These are phyloP conservation scores for Perilla frutescens DNA, from an alignment of 257 asterid species.

Conservation along the genomic window DNA sequence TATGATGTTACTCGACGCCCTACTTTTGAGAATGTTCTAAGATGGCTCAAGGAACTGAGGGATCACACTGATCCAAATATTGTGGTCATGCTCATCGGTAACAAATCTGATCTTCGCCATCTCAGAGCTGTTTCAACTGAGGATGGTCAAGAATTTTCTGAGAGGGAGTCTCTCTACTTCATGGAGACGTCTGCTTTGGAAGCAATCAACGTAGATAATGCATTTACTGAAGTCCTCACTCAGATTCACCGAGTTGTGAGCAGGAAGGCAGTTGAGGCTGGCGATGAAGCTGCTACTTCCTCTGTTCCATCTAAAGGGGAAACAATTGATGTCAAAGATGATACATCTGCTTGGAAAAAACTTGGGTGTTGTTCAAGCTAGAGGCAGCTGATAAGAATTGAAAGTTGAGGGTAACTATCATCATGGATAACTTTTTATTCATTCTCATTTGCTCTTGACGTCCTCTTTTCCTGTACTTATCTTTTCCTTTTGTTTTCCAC, in stretches of 20 bases:
- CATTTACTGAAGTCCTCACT: constrained; percentile 54
- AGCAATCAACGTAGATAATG: constrained; percentile 54
- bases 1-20: constrained; percentile 56
- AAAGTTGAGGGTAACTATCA: constrained; percentile 27
- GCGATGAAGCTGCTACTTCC: constrained; percentile 50
- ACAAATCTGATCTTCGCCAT: constrained; percentile 59
- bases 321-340: constrained; percentile 49
- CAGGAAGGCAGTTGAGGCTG: constrained; percentile 55
- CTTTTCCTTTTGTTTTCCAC: neutral
- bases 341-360: constrained; percentile 48
- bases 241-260: constrained; percentile 50
- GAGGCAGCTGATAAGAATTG: neutral
- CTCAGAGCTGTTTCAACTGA: constrained; percentile 54
- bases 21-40: constrained; percentile 51
- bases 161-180: constrained; percentile 54
- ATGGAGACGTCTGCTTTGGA: constrained; percentile 65
- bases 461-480: neutral
- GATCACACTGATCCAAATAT: constrained; percentile 56
- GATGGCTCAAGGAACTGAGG: constrained; percentile 59
- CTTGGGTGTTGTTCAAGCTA: constrained; percentile 56
- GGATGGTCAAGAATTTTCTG: constrained; percentile 54
- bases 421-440: constrained; percentile 12
- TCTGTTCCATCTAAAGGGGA: constrained; percentile 54
- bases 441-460: neutral
- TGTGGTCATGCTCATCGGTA: constrained; percentile 59